Conservation (phyloP, 176 grass and related monocot genomes). For the Otatea glauca region DNA sequence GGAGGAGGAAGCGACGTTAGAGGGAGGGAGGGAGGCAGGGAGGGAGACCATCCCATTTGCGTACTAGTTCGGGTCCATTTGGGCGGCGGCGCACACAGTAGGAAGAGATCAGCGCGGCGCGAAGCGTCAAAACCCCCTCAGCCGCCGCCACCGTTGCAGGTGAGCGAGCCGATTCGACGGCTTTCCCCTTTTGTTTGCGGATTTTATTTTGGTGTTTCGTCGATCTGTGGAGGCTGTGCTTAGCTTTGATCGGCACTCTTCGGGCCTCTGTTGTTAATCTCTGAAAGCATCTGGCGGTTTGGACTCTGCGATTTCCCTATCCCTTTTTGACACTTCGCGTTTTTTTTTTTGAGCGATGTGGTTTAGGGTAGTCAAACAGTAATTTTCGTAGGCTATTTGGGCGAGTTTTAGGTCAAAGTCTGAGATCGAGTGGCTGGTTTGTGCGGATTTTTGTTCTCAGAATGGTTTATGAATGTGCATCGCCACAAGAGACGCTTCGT, state of each 20-base stretch:
- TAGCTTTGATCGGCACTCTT: neutral
- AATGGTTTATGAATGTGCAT: neutral
- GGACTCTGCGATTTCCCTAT: neutral
- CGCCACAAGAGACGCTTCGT: neutral
- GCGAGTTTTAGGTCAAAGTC: constrained; percentile 17
- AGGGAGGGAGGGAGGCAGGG: neutral
- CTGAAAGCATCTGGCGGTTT: constrained; percentile 1
- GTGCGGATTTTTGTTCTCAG: neutral
- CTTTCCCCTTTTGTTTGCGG: neutral
- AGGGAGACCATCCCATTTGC: constrained; percentile 8
- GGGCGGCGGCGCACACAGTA: constrained; percentile 33
- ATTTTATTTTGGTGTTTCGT: neutral
- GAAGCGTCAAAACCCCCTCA: neutral
- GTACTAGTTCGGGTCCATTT: constrained; percentile 45
- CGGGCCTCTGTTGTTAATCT: neutral
- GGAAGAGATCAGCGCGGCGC: constrained; percentile 20
- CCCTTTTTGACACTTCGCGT: neutral
- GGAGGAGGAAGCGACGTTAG: neutral
- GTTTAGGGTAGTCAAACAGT: neutral
- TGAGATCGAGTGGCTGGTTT: constrained; percentile 3
- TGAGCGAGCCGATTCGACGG: constrained; percentile 36
- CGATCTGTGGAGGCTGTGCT: neutral
- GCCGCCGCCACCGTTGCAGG: constrained; percentile 32
- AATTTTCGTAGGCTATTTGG: neutral
- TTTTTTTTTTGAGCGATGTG: neutral